Conservation (phyloP, 2,329 filamentous ascomycete species). For the Ambrosiella xylebori region DNA sequence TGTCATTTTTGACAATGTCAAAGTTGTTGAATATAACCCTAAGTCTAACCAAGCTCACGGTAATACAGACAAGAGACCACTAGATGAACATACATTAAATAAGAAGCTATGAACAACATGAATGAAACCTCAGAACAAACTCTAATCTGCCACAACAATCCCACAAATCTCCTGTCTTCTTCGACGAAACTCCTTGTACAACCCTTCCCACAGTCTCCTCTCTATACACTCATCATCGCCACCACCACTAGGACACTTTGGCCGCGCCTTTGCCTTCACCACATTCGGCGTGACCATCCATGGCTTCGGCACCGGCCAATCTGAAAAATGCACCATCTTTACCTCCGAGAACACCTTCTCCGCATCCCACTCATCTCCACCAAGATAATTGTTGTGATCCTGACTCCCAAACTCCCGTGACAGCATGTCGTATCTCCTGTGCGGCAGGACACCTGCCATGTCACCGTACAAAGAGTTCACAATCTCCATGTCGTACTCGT, state of each 20-base stretch:
- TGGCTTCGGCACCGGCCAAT: conserved; percentile 52
- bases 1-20: no score
- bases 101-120: background rate
- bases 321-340: conserved; percentile 53
- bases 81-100: background rate
- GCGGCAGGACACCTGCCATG: conserved; percentile 42
- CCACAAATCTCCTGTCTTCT: background rate
- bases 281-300: conserved; percentile 20
- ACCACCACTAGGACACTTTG: background rate
- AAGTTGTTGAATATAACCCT: no score
- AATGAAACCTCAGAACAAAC: background rate
- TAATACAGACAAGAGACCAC: background rate
- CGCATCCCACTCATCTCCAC: conserved; percentile 36
- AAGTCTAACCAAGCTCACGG: background rate
- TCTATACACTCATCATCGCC: background rate
- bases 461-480: conserved; percentile 43
- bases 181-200: background rate
- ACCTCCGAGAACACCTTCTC: conserved; percentile 34
- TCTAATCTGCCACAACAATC: background rate
- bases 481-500: conserved; percentile 48
- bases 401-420: conserved; percentile 42
- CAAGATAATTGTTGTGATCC: conserved; percentile 27
- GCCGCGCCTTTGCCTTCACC: conserved; percentile 13
- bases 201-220: background rate
- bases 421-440: conserved; percentile 43